These are phyloP conservation scores for Pterocarpus macrocarpus DNA, from an alignment of 306 rosid species.

Conservation along the genomic window DNA sequence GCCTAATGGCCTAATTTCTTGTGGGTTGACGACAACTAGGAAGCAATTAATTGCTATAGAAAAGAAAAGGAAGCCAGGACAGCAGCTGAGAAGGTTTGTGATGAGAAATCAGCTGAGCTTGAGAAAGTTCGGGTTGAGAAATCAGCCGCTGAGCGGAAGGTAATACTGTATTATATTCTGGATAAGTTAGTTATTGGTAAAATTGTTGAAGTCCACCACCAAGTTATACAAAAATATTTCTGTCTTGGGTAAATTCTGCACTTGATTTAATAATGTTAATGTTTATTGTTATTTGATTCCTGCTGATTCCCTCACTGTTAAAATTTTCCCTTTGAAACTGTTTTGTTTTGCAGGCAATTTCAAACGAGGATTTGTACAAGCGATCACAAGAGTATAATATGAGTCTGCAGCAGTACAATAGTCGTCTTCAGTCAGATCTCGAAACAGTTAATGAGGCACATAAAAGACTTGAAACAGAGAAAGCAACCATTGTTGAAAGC, in stretches of 20 bases:
- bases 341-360: slow-evolving; percentile 66
- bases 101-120: slow-evolving; percentile 74
- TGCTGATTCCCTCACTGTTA: not conserved
- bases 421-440: slow-evolving; percentile 82
- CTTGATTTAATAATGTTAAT: not conserved
- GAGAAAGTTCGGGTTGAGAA: slow-evolving; percentile 72
- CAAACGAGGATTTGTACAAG: slow-evolving; percentile 79
- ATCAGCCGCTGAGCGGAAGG: slow-evolving; percentile 77
- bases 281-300: slow-evolving; percentile 19
- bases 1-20: slow-evolving; percentile 13
- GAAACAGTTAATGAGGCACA: slow-evolving; percentile 72
- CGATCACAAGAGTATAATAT: slow-evolving; percentile 89
- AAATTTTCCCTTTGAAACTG: not conserved
- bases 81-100: slow-evolving; percentile 65
- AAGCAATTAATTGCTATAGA: slow-evolving; percentile 66
- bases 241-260: not conserved
- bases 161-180: slow-evolving; percentile 39
- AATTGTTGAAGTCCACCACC: not conserved
- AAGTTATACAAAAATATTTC: not conserved
- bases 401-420: slow-evolving; percentile 83
- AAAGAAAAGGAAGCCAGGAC: slow-evolving; percentile 80
- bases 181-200: slow-evolving; percentile 6
- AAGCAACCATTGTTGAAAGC: slow-evolving; percentile 77
- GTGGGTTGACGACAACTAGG: slow-evolving; percentile 56
- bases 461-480: slow-evolving; percentile 80